phyloP scores from a whole-genome alignment of 2,329 filamentous ascomycete species.

The Microthyrium microscopicum region DNA sequence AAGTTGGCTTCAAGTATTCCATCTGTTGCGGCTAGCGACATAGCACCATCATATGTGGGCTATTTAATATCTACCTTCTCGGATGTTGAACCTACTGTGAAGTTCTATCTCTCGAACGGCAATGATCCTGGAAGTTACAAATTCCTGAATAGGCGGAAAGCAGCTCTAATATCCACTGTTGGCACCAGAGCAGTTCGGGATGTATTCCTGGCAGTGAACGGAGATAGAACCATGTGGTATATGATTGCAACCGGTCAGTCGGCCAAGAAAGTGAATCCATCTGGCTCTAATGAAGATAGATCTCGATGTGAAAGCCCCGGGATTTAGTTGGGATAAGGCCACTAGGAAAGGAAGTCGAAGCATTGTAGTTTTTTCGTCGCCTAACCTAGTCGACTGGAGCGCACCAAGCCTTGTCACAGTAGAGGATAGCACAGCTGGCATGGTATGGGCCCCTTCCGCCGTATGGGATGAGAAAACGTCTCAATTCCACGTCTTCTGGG shows the following conservation, averaged over 20 bases:
- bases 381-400: slow-evolving; percentile 3
- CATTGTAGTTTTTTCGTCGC: slow-evolving; percentile 3
- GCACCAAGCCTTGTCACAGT: slow-evolving; percentile 1
- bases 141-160: slow-evolving; percentile 1
- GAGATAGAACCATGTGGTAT: slow-evolving; percentile 2
- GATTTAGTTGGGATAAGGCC: slow-evolving; percentile 4
- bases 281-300: slow-evolving; percentile 2
- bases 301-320: slow-evolving; percentile 4
- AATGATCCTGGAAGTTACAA: slow-evolving; percentile 1
- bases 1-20: too few relatives aligned
- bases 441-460: slow-evolving; percentile 6
- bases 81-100: background rate
- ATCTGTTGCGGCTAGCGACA: background rate
- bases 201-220: slow-evolving; percentile 3
- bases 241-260: slow-evolving; percentile 6
- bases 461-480: slow-evolving; percentile 3
- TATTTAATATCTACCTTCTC: slow-evolving; percentile 5
- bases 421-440: slow-evolving; percentile 1
- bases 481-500: slow-evolving; percentile 6
- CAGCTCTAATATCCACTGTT: slow-evolving; percentile 2
- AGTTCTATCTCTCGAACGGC: slow-evolving; percentile 6
- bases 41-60: slow-evolving; percentile 1
- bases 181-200: slow-evolving; percentile 5
- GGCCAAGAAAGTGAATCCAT: background rate
- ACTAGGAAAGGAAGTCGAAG: slow-evolving; percentile 6